Evolutionary conservation across 1,284 basidiomycete genomes (phyloP), one percentile per base, ranked within the genome.

Genomic region (Austroboletus niveus): DNA sequence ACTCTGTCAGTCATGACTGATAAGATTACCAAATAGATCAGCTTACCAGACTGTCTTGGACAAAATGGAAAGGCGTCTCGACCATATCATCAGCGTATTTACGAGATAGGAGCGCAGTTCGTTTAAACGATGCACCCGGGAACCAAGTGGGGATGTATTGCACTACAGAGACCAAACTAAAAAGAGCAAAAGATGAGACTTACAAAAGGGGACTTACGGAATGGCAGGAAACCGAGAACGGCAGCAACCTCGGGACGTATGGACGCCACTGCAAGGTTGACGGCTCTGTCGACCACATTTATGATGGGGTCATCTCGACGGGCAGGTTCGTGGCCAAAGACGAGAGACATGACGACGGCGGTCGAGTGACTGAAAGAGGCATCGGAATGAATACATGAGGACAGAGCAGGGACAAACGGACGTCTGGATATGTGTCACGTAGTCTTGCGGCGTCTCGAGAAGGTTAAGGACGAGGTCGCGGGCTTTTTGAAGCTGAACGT

Each of bases 271-370:
- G 60, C 65, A 14, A 65, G 34, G 20, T 53, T 39, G 9, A 59
- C 55, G 14, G 63, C 62, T 35, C 46, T 61, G 22, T 64, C 49
- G 7, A 64, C 63, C 4, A 64, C 39, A 7, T 34, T 43, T 39
- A 66, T 35, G 41, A 66, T 64, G 8, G 65, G 67, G 36, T 66
- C 67, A 7, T 68, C 57, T 22, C 39, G 56, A 3, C 48, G 58
- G 1, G 54, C 60, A 4, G 49, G 44, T 32, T 69, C 60, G 34
- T 66, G 67, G 17, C 66, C 64, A 14, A 66, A 68, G 14, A 69
- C 57, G 31, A 61, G 42, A 1, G 57, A 54, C 64, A 68, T 68
- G 52, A 69, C 66, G n/a, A 67, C 55, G 5, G 64, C 52, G 8
- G 60, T 30, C 11, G 62, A 65, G 47, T 68, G 57, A 10, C 67